Evolutionary conservation across 2,329 filamentous ascomycete species (phyloP).

Genomic region (Aspergillus pseudoglaucus): DNA sequence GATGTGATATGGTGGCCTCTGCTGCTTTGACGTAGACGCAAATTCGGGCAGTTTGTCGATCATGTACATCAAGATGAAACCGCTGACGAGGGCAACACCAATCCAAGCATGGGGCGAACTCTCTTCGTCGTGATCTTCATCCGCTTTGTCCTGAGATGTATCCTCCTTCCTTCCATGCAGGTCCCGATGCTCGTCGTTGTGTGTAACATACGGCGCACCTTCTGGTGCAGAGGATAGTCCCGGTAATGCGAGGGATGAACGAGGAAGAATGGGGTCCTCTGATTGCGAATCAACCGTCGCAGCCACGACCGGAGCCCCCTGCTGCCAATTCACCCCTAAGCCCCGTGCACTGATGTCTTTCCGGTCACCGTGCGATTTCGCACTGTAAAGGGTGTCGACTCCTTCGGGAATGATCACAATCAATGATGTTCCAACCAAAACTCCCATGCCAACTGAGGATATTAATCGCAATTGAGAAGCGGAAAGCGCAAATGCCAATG

Average conservation of each 20-base stretch:
- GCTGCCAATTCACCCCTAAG: conserved; percentile 23
- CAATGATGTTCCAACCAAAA: conserved; percentile 88
- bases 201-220: conserved; percentile 16
- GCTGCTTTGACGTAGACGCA: conserved; percentile 58
- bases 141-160: conserved; percentile 29
- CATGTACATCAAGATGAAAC: conserved; percentile 95
- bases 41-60: conserved; percentile 80
- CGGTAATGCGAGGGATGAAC: background rate
- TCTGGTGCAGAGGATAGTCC: conserved; percentile 1
- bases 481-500: conserved; percentile 80
- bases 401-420: conserved; percentile 98
- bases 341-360: conserved; percentile 27
- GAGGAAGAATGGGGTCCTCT: background rate
- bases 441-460: conserved; percentile 86
- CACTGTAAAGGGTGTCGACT: conserved; percentile 76
- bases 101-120: conserved; percentile 65
- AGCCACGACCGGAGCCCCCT: conserved; percentile 13
- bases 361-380: conserved; percentile 28
- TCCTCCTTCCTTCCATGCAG: conserved; percentile 21
- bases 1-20: conserved; percentile 71
- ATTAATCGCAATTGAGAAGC: conserved; percentile 81
- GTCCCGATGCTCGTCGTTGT: conserved; percentile 13
- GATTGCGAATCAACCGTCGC: conserved; percentile 2
- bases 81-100: conserved; percentile 75
- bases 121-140: conserved; percentile 37